Evolutionary conservation across 164 flowering plant species (phyloP).

Genomic region (Kalanchoe fedtschenkoi): DNA sequence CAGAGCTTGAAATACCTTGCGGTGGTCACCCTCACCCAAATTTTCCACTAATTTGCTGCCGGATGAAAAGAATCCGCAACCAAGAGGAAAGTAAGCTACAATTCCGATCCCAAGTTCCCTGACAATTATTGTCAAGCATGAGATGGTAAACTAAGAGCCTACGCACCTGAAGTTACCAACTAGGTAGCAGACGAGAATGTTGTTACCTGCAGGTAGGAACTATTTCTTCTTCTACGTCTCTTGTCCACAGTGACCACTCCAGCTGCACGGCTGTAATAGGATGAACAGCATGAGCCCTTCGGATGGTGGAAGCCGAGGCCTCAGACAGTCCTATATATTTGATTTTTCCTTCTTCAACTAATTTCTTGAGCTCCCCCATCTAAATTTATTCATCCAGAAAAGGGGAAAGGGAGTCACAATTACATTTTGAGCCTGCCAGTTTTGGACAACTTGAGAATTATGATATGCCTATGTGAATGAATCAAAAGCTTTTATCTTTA

Average conservation of each 20-base stretch:
- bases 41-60: conserved; percentile 32
- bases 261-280: neutral
- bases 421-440: conserved; percentile 51
- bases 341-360: no score
- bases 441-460: conserved; percentile 20
- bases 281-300: conserved; percentile 5
- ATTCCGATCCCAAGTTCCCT: conserved; percentile 50
- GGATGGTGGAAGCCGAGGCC: neutral
- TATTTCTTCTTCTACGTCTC: conserved; percentile 19
- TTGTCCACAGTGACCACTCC: neutral
- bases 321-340: conserved; percentile 8
- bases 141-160: neutral
- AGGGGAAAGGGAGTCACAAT: no score
- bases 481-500: neutral
- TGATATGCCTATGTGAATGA: neutral
- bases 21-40: conserved; percentile 19
- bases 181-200: conserved; percentile 16
- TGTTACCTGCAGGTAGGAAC: no score
- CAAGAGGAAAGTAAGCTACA: conserved; percentile 51
- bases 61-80: no score
- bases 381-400: no score
- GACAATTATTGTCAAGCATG: no score
- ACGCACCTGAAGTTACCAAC: neutral
- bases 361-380: no score
- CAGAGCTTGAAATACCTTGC: conserved; percentile 23